Evolutionary conservation across 495 filamentous ascomycete genomes (phyloP), one percentile per base, ranked within the genome.

Genomic region (Penicillium fimorum): DNA sequence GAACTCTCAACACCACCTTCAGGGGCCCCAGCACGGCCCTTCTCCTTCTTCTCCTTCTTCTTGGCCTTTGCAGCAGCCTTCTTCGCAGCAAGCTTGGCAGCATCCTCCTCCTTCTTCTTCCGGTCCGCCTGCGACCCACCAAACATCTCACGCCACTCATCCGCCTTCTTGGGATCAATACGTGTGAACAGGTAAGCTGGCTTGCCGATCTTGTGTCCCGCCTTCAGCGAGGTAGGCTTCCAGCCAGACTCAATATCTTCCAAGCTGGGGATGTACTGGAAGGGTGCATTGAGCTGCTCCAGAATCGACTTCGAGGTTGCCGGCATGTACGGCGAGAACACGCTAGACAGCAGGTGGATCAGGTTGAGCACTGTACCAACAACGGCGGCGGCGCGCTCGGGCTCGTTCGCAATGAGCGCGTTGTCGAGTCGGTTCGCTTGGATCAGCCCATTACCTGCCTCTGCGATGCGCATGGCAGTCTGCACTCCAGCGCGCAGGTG

Each of bases 341-440:
- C 64, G 32, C 83, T 84, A 40, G 90, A 86, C 38, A 96, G 78
- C 41, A 97, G 86, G 69, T 91, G 83, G 57, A 91, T 81, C 50
- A 92, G 79, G 72, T 96, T 92, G 55, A 96, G 76, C 4, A 89
- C 89, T 37, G 89, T 80, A 55, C 91, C 90, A 33, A 93, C 83
- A 47, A 96, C 89, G 4, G 89, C 86, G 9, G 80, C 83, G 58
- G 87, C 88, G 38, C 82, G 82, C 48, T 86, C 83, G 7, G 92
- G 91, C 59, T 91, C 76, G 50, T 84, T 84, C 32, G 83, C 82
- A 47, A 91, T 84, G 53, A 84, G 84, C 37, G 81, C 81, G 73
- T 96, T 96, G 71, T 96, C 92, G 13, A 96, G 79, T 33, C 86
- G 82, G 68, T 92, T 86, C 63, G 84, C 80, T 70, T 94, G 91